Evolutionary conservation across 2,329 filamentous ascomycete species (phyloP), one percentile per base, ranked within the genome.

Genomic region (Coniochaeta hoffmannii): DNA sequence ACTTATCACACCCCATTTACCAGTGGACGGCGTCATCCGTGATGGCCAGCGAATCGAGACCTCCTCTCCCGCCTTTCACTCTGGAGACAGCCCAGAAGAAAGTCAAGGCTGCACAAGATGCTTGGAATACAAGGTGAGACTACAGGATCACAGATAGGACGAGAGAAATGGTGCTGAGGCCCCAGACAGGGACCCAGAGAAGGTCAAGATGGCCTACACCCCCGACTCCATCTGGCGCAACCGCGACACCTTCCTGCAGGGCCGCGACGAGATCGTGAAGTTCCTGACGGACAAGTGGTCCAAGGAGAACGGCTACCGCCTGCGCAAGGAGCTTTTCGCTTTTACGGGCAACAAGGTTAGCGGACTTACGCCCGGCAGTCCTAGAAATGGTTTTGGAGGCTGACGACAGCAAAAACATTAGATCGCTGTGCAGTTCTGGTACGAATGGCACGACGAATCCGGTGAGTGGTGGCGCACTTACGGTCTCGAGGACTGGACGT

Each of bases 341-440:
- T 94, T 90, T 64, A 77, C 73, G 0, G 85, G 85, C 35, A 76
- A 93, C 69, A 87, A 77, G 66, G 79, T 77, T 53, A 12, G 59
- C 54, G 17, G 22, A 6, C 44, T 19, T 4, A 19, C 24, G 4
- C 28, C 44, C n/a, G 30, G 22, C n/a, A 14, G 22, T 15, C 31
- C 24, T 3, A 30, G 32, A 56, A 24, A 54, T 35, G 24, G 3
- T 11, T 26, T 3, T 50, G 51, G 49, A 32, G 24, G 14, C 44
- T 50, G 24, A 28, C 22, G 9, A 31, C 2, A 38, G 6, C 19
- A 9, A n/a, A 17, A 3, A 44, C 50, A n/a, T n/a, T n/a, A 83
- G 70, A 93, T 92, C 60, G 90, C 90, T 1, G 90, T 95, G 22
- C 89, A 96, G 66, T 95, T 94, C 68, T 95, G 90, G 90, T 95